A percentile compares a stretch with the other conserved stretches of the same genome.
Conservation (phyloP, 306 rosid genomes). For the Quercus alba region DNA sequence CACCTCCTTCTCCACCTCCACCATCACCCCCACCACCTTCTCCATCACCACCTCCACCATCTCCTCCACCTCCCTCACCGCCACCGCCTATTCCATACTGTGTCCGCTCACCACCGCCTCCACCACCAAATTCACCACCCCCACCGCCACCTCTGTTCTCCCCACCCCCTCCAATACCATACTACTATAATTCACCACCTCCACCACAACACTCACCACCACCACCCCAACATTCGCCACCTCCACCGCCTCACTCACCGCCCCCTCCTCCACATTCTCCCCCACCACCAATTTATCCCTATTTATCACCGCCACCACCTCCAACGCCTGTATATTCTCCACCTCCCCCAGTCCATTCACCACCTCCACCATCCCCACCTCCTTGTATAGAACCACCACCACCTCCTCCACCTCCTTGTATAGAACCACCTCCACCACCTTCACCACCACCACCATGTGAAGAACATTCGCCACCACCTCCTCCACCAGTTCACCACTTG, state of each 20-base stretch:
- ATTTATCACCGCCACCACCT: slow-evolving; percentile 65
- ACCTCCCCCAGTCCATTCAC: slow-evolving; percentile 42
- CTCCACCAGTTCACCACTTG: slow-evolving; percentile 18
- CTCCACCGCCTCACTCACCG: slow-evolving; percentile 26
- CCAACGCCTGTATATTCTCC: slow-evolving; percentile 59
- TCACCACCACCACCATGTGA: slow-evolving; percentile 23
- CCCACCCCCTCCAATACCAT: slow-evolving; percentile 25
- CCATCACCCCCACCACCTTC: slow-evolving; percentile 20
- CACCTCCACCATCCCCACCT: slow-evolving; percentile 59
- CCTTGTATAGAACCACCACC: slow-evolving; percentile 71
- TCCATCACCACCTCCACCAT: slow-evolving; percentile 48
- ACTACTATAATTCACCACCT: slow-evolving; percentile 25
- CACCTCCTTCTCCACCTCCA: slow-evolving; percentile 29
- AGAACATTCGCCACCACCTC: slow-evolving; percentile 35
- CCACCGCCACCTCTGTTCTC: slow-evolving; percentile 23
- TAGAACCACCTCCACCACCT: slow-evolving; percentile 52
- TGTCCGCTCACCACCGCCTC: slow-evolving; percentile 38
- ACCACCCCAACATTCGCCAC: slow-evolving; percentile 21
- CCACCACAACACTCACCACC: slow-evolving; percentile 25
- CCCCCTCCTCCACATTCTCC: slow-evolving; percentile 53
- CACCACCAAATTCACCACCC: slow-evolving; percentile 45
- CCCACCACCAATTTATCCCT: slow-evolving; percentile 63
- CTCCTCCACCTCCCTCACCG: slow-evolving; percentile 37
- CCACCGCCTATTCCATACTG: slow-evolving; percentile 32
- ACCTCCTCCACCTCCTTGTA: slow-evolving; percentile 69